These are phyloP conservation scores for Aspergillus nidulans DNA, from an alignment of 495 filamentous ascomycete species.

Conservation along the genomic window DNA sequence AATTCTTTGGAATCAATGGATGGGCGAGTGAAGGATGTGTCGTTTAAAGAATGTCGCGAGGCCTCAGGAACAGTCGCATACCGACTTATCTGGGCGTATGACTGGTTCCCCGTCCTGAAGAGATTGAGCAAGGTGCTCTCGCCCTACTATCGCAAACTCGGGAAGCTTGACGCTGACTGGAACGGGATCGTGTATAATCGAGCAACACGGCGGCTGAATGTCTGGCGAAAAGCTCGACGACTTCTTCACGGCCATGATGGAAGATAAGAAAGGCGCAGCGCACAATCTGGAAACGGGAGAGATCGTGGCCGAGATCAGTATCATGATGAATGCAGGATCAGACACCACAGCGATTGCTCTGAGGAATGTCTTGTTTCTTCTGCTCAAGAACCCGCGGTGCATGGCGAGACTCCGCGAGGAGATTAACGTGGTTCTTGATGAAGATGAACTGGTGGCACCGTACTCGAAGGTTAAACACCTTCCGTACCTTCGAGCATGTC, in stretches of 20 bases:
- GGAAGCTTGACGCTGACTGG: conserved; percentile 18
- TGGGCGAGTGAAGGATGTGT: conserved; percentile 15
- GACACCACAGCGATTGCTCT: conserved; percentile 50
- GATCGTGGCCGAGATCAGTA: conserved; percentile 24
- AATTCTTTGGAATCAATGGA: conserved; percentile 26
- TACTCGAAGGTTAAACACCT: conserved; percentile 36
- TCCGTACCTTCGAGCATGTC: conserved; percentile 33
- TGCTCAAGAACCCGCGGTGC: conserved; percentile 43
- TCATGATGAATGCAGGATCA: conserved; percentile 48
- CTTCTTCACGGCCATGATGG: conserved; percentile 48
- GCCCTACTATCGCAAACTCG: conserved; percentile 12
- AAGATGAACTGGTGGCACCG: conserved; percentile 29
- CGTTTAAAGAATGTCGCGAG: conserved; percentile 34
- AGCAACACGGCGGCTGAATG: conserved; percentile 7
- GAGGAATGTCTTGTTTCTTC: conserved; percentile 43
- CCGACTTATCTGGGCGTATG: conserved; percentile 40
- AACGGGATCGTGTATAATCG: conserved; percentile 32
- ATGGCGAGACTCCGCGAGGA: too few species aligned
- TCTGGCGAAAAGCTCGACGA: conserved; percentile 47
- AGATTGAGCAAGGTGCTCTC: conserved; percentile 11
- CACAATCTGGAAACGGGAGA: conserved; percentile 21
- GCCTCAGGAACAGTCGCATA: conserved; percentile 28
- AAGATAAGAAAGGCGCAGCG: conserved; percentile 38
- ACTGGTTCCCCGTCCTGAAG: conserved; percentile 27
- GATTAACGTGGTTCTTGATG: too few species aligned